Evolutionary conservation across 2,329 filamentous ascomycete species (phyloP).

Genomic region (Sclerotinia subarctica): DNA sequence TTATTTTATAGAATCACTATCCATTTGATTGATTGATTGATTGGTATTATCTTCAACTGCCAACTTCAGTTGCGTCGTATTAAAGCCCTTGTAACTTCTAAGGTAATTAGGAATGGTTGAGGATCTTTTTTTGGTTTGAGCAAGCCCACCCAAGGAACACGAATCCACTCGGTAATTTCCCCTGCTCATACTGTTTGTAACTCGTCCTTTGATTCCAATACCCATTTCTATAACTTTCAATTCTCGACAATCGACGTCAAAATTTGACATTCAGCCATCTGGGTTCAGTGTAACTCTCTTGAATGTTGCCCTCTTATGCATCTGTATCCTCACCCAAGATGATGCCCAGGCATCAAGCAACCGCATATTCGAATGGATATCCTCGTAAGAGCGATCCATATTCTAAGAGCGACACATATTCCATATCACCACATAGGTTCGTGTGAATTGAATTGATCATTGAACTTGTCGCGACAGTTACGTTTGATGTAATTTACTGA

Average conservation of each 20-base stretch:
- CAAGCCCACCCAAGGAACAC: slow-evolving; percentile 14
- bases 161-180: slow-evolving; percentile 18
- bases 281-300: slow-evolving; percentile 26
- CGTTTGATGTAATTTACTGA: slow-evolving; percentile 8
- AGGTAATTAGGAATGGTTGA: neutral
- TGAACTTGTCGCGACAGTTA: neutral
- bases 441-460: slow-evolving; percentile 30
- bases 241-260: slow-evolving; percentile 12
- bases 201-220: neutral
- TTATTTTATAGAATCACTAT: no score
- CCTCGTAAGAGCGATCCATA: slow-evolving; percentile 69
- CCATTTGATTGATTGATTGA: no score
- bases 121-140: slow-evolving; percentile 17
- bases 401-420: slow-evolving; percentile 68
- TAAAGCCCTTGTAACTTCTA: neutral
- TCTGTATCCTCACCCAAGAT: slow-evolving; percentile 50
- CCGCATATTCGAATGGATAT: slow-evolving; percentile 80
- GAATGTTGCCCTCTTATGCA: slow-evolving; percentile 61
- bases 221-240: slow-evolving; percentile 3
- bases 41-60: neutral
- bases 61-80: slow-evolving; percentile 1
- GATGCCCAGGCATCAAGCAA: slow-evolving; percentile 79
- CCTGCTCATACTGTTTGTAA: slow-evolving; percentile 4
- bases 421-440: slow-evolving; percentile 86
- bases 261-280: slow-evolving; percentile 10